Evolutionary conservation across 2,329 filamentous ascomycete species (phyloP).

Genomic region (Colletotrichum scovillei): DNA sequence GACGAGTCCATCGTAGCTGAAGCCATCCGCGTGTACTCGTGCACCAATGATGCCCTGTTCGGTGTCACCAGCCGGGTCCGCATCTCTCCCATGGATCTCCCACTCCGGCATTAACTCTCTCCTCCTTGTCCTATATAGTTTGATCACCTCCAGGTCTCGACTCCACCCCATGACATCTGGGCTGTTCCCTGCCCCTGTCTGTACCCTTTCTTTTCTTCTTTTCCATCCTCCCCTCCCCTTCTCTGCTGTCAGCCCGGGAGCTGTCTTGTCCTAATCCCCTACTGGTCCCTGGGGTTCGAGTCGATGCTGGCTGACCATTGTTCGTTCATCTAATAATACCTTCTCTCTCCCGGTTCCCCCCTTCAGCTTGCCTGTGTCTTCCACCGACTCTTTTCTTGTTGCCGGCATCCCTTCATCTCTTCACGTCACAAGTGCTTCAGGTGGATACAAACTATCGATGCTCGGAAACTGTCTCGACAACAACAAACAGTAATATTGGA

Average conservation of each 20-base stretch:
- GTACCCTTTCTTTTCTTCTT: constrained; percentile 12
- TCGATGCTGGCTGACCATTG: constrained; percentile 11
- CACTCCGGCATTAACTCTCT: constrained; percentile 26
- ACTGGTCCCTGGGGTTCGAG: constrained; percentile 27
- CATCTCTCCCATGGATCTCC: constrained; percentile 15
- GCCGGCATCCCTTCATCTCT: constrained; percentile 15
- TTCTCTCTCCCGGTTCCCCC: not conserved
- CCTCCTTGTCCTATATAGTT: constrained; percentile 35
- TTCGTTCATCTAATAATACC: constrained; percentile 18
- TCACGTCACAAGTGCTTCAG: constrained; percentile 15
- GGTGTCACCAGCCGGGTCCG: constrained; percentile 19
- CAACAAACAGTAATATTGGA: not conserved
- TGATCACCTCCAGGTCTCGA: constrained; percentile 28
- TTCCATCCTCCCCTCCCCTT: constrained; percentile 6
- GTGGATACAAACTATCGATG: constrained; percentile 5
- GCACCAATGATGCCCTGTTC: constrained; percentile 21
- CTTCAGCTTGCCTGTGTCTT: not conserved
- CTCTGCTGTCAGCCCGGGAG: constrained; percentile 27
- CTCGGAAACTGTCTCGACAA: not conserved
- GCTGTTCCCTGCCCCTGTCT: constrained; percentile 29
- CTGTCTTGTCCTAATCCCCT: constrained; percentile 23
- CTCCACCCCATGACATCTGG: constrained; percentile 25
- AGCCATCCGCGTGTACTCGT: constrained; percentile 6
- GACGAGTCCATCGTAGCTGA: constrained; percentile 9
- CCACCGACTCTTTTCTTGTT: constrained; percentile 3